Base-by-base conservation (phyloP, 108 stramenopile genomes). In the Aureococcus anophagefferens region DNA sequence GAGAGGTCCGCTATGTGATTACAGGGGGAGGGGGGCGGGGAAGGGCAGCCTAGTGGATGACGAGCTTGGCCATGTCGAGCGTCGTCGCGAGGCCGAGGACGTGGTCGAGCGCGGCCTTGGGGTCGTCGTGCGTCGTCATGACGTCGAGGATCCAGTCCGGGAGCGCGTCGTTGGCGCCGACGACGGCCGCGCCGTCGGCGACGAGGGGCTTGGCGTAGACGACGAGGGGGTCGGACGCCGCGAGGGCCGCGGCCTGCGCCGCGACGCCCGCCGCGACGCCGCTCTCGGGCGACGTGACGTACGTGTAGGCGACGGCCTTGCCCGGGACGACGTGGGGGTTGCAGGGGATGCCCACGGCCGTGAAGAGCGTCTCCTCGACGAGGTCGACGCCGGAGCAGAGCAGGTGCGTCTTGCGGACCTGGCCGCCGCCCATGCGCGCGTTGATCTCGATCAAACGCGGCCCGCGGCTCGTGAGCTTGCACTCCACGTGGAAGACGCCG, bases 401-500 rank as follows among this genome's bases (percentile, higher is more conserved):
- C 13, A 45, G 25, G 35, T 72, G 62, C 25, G 64, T 64, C n/a
- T 35, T 15, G 63, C 64, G 71, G 17, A 72, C 64, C 63, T 65
- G 34, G 63, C 71, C 71, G 30, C 71, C 71, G 36, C 71, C 71
- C 29, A 65, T 34, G 71, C 71, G 71, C 11, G 71, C 71, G 35
- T 72, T 72, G 40, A 36, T 34, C 64, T 72, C 71, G 11, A 72
- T 65, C 33, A 72, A 59, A 11, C 71, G 71, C 30, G 71, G 63
- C 21, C 71, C 71, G 13, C 64, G 30, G 30, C 17, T 65, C 33
- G 71, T 72, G 36, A 65, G 40, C 13, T 64, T 72, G 64, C 37
- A 72, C 71, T 72, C 71, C 32, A 72, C 71, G 64, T 72, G 71
- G 18, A 72, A 72, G 35, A 34, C 62, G 29, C 71, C 71, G 18